phyloP scores from a whole-genome alignment of 768 basidiomycete genomes.

The Mycena indigotica region DNA sequence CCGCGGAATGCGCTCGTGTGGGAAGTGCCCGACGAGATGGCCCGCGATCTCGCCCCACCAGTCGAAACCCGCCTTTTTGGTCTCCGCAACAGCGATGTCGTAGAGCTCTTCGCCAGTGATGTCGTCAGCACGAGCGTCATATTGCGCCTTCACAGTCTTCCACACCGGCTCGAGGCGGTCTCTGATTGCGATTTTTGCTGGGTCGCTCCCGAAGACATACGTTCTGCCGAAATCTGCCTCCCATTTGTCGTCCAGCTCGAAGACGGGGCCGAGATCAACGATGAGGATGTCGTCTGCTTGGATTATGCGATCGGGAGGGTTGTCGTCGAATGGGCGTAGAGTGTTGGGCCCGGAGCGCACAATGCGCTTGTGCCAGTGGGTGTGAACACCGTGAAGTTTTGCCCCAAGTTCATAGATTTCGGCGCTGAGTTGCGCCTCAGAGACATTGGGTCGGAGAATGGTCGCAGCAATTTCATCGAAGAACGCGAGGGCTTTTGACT shows the following conservation, averaged over 20 bases:
- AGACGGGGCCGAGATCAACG: conserved; percentile 11
- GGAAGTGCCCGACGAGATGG: conserved; percentile 9
- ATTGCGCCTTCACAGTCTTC: conserved; percentile 4
- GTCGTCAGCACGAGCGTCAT: conserved; percentile 4
- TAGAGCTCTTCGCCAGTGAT: conserved; percentile 10
- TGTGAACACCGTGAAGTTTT: conserved; percentile 6
- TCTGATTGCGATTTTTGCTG: conserved; percentile 5
- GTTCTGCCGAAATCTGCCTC: conserved; percentile 11
- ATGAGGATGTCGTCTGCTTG: conserved; percentile 9
- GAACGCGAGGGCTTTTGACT: conserved; percentile 3
- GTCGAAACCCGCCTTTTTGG: conserved; percentile 3
- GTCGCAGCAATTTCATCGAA: conserved; percentile 5
- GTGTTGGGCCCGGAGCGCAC: conserved; percentile 13
- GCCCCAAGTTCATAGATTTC: conserved; percentile 5
- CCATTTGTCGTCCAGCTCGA: conserved; percentile 4
- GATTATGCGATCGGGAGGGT: conserved; percentile 8
- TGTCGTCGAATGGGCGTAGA: conserved; percentile 9
- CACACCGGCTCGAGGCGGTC: conserved; percentile 8
- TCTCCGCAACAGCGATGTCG: conserved; percentile 2
- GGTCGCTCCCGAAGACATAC: conserved; percentile 4
- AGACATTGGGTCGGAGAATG: conserved; percentile 5
- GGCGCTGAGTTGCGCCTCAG: conserved; percentile 4
- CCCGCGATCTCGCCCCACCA: conserved; percentile 10
- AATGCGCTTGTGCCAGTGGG: conserved; percentile 14
- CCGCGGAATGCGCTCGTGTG: conserved; percentile 10